Evolutionary conservation across 257 asterid species (phyloP).

Genomic region (Salvia hispanica): DNA sequence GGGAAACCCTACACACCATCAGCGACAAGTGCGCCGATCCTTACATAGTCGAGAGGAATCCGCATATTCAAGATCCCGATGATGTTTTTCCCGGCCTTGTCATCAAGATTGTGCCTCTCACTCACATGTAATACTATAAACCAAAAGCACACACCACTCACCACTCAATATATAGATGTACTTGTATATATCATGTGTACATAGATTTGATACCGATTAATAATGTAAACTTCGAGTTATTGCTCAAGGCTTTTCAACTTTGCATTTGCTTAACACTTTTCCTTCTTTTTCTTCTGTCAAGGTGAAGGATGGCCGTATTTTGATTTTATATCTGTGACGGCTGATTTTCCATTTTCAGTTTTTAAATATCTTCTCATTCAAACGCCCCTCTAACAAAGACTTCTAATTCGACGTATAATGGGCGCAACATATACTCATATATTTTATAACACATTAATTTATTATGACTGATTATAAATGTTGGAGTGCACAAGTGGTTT

Average conservation of each 20-base stretch:
- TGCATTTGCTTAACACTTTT: too few species aligned
- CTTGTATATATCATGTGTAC: background rate
- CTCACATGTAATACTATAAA: background rate
- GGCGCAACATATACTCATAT: too few species aligned
- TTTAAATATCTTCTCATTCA: too few species aligned
- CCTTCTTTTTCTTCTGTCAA: too few species aligned
- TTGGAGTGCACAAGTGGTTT: background rate
- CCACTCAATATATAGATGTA: background rate
- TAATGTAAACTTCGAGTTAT: background rate
- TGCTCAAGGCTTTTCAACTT: too few species aligned
- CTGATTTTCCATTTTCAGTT: too few species aligned
- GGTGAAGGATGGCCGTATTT: too few species aligned
- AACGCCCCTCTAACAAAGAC: too few species aligned
- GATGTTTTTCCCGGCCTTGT: conserved; percentile 48
- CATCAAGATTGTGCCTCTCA: conserved; percentile 35
- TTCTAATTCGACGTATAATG: too few species aligned
- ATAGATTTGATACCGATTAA: background rate
- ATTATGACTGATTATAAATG: too few species aligned
- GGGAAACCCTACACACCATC: conserved; percentile 40
- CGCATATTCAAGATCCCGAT: conserved; percentile 43
- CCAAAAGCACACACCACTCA: background rate
- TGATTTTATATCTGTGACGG: too few species aligned
- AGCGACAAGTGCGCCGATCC: conserved; percentile 42
- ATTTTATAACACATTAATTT: too few species aligned
- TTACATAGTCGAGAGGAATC: conserved; percentile 39